phyloP scores from a whole-genome alignment of 75 land plant species.

The Sequoia sempervirens region DNA sequence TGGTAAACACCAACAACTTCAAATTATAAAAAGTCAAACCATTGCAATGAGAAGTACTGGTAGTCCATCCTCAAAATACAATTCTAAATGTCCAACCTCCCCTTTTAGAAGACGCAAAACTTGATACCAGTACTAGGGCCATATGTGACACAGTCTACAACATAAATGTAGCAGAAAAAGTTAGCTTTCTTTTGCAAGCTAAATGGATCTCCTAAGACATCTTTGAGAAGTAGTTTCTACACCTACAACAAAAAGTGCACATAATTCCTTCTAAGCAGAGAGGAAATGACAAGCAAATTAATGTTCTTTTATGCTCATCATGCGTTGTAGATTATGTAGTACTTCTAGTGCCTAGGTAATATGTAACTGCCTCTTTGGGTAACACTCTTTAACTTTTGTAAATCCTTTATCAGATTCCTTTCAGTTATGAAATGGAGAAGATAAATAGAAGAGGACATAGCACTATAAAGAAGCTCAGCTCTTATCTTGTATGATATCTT shows the following conservation, averaged over 20 bases:
- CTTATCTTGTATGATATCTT: neutral
- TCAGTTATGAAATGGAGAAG: no score
- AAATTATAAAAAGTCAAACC: neutral
- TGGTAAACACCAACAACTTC: neutral
- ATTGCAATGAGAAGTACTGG: neutral
- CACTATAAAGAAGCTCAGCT: neutral
- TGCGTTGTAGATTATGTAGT: neutral
- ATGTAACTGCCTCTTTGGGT: neutral
- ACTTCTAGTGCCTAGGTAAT: neutral
- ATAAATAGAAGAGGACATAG: no score
- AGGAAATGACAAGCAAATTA: neutral
- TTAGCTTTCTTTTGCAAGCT: neutral
- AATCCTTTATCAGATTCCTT: neutral
- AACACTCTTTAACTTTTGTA: neutral
- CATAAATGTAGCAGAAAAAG: neutral
- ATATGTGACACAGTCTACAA: neutral
- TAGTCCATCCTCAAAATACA: neutral
- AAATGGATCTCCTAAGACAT: neutral
- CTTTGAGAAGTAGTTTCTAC: neutral
- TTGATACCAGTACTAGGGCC: neutral
- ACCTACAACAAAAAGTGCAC: neutral
- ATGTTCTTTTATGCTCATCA: neutral
- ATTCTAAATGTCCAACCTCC: neutral
- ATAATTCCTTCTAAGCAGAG: neutral
- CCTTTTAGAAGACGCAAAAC: neutral